phyloP scores from a whole-genome alignment of 805 yeast genomes.

The Spathaspora sp. region DNA sequence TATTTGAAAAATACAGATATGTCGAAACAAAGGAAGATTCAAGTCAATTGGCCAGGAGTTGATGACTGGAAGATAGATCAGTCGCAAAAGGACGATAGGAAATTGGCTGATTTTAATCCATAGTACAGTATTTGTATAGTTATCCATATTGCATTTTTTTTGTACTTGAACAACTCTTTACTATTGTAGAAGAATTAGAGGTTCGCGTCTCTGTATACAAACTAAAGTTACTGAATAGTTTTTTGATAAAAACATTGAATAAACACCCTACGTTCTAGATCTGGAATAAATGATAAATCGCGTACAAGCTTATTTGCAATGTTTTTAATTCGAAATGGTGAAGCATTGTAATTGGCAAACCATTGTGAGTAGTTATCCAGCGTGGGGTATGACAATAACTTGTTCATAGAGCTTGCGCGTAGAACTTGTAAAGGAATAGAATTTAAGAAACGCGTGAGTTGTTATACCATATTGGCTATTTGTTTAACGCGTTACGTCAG shows the following conservation, averaged over 20 bases:
- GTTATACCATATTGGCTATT: not conserved
- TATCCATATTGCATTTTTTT: not conserved
- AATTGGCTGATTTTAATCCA: slow-evolving; percentile 42
- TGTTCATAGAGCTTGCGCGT: not conserved
- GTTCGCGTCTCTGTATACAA: not conserved
- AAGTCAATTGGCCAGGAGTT: slow-evolving; percentile 69
- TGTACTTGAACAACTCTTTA: not conserved
- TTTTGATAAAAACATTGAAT: too few relatives aligned
- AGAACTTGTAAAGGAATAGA: not conserved
- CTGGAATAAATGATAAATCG: not conserved
- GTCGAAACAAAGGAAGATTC: slow-evolving; percentile 42
- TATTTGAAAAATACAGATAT: slow-evolving; percentile 77
- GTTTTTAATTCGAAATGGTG: not conserved
- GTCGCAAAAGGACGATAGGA: slow-evolving; percentile 22
- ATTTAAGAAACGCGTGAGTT: not conserved
- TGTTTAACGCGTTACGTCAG: not conserved
- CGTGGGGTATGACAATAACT: not conserved
- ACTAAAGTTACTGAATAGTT: too few relatives aligned
- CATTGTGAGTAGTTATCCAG: not conserved
- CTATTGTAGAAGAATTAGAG: not conserved
- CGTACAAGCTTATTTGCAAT: not conserved
- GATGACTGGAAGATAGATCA: slow-evolving; percentile 40
- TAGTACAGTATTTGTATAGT: not conserved
- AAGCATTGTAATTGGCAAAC: not conserved
- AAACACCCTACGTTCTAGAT: not conserved